phyloP scores from a whole-genome alignment of 148 eudicot genomes.

The Euryodendron excelsum region DNA sequence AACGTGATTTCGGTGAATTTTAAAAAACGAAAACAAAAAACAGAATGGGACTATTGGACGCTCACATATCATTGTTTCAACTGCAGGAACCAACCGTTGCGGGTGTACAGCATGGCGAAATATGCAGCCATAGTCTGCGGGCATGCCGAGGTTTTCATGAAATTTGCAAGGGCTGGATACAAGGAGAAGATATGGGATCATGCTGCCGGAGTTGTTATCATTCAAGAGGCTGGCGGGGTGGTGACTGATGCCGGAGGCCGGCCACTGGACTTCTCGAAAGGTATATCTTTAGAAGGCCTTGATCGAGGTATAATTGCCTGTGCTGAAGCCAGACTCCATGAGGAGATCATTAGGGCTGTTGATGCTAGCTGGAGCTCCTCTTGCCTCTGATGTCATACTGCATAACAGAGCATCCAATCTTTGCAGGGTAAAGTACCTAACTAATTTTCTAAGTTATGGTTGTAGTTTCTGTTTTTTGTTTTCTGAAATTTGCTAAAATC shows the following conservation, averaged over 20 bases:
- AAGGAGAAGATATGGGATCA: conserved; percentile 60
- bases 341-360: conserved; percentile 40
- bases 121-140: conserved; percentile 55
- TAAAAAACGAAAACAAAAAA: background rate
- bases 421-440: background rate
- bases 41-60: no score
- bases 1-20: no score
- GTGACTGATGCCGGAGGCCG: conserved; percentile 50
- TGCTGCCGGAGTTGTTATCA: conserved; percentile 48
- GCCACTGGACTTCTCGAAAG: conserved; percentile 40
- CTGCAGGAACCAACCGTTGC: conserved; percentile 50
- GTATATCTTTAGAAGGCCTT: conserved; percentile 45
- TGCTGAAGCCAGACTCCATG: conserved; percentile 38
- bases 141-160: conserved; percentile 53
- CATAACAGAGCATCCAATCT: background rate
- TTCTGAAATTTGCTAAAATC: no score
- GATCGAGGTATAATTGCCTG: conserved; percentile 50
- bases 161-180: conserved; percentile 49
- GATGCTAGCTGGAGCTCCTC: conserved; percentile 58
- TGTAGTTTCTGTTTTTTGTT: no score
- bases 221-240: conserved; percentile 51
- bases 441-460: background rate
- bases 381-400: conserved; percentile 25
- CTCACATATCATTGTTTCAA: conserved; percentile 8
- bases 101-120: conserved; percentile 51